A percentile compares a stretch with the other conserved stretches of the same genome.
Conservation (phyloP, 371 early-diverging fungal genomes). For the Saksenaea oblongispora region DNA sequence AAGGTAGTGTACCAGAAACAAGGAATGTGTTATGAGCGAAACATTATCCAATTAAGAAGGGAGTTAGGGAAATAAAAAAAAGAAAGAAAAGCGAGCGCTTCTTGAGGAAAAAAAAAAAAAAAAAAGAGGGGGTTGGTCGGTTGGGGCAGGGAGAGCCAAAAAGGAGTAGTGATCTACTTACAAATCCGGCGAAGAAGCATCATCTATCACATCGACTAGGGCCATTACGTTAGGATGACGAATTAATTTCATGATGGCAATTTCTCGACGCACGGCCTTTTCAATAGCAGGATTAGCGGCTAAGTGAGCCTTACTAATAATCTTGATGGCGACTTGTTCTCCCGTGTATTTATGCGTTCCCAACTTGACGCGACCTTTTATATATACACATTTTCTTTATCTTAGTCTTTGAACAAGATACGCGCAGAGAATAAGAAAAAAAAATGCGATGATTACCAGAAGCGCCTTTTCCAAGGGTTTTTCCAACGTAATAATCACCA, state of each 20-base stretch:
- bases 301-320: constrained; percentile 50
- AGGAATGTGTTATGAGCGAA: not conserved
- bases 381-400: constrained; percentile 1
- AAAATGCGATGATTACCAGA: constrained; percentile 54
- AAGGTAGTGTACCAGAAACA: not conserved
- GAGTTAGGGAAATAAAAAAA: not conserved
- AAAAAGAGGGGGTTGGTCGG: not conserved
- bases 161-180: constrained; percentile 36
- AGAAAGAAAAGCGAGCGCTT: not conserved
- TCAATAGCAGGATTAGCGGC: constrained; percentile 60
- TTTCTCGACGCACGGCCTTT: constrained; percentile 70
- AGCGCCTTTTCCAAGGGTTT: constrained; percentile 54
- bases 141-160: not conserved
- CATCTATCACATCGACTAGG: constrained; percentile 75
- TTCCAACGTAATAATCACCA: constrained; percentile 54
- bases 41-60: no score
- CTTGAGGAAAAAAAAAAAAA: constrained; percentile 1
- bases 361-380: constrained; percentile 45
- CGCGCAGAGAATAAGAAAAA: not conserved
- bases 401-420: not conserved
- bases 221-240: constrained; percentile 72
- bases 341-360: constrained; percentile 45
- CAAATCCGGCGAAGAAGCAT: constrained; percentile 64
- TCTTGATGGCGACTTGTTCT: constrained; percentile 53
- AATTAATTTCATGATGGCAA: constrained; percentile 75